These are phyloP conservation scores for Byssothecium circinans DNA, from an alignment of 2,329 filamentous ascomycete species.

Conservation along the genomic window DNA sequence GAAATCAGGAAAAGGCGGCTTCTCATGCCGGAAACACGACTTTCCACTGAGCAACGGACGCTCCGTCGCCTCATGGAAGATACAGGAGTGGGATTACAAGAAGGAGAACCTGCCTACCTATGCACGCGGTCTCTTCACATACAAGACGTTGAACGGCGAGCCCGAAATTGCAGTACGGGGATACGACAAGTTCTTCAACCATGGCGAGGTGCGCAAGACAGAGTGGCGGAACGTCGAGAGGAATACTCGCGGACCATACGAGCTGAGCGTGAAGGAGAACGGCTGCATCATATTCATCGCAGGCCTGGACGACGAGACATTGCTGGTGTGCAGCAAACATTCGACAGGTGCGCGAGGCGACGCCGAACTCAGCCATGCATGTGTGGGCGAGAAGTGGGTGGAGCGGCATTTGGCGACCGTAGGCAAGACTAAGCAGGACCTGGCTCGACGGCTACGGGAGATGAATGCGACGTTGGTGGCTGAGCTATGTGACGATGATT, in stretches of 20 bases:
- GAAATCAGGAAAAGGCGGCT: constrained; percentile 53
- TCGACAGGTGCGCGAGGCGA: constrained; percentile 83
- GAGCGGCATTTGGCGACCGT: constrained; percentile 75
- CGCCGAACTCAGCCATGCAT: constrained; percentile 74
- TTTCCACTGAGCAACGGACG: constrained; percentile 70
- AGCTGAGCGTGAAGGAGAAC: constrained; percentile 96
- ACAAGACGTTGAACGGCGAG: constrained; percentile 62
- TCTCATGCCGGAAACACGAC: constrained; percentile 78
- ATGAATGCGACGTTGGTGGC: constrained; percentile 94
- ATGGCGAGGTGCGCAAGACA: constrained; percentile 78
- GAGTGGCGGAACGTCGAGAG: constrained; percentile 77
- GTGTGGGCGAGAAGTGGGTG: constrained; percentile 78
- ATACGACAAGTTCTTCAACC: constrained; percentile 99
- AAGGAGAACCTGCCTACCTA: constrained; percentile 82
- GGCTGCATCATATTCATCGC: constrained; percentile 99
- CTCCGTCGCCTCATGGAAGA: constrained; percentile 84
- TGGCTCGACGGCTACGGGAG: constrained; percentile 72
- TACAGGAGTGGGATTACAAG: constrained; percentile 97
- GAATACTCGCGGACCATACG: constrained; percentile 83
- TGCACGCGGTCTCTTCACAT: constrained; percentile 92
- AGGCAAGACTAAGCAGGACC: constrained; percentile 75
- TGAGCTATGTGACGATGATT: constrained; percentile 92
- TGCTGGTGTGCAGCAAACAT: constrained; percentile 98
- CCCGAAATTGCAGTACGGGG: constrained; percentile 83
- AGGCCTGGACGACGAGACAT: constrained; percentile 82